Conservation (phyloP, 441 rosid species). For the Rhodomyrtus psidioides region DNA sequence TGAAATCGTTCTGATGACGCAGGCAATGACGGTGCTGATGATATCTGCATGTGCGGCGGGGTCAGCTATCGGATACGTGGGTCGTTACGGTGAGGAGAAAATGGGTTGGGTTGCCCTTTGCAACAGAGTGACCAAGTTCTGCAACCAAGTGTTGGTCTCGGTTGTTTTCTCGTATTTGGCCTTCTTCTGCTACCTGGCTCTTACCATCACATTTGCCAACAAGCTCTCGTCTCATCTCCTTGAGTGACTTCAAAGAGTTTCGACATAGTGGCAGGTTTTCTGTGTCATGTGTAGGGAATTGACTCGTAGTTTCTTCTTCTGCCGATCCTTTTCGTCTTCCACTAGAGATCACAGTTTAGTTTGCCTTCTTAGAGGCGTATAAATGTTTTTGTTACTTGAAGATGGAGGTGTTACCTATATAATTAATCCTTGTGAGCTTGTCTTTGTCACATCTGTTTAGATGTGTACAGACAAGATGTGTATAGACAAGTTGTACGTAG, state of each 20-base stretch:
- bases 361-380: background rate
- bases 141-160: conserved; percentile 26
- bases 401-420: background rate
- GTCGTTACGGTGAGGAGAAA: conserved; percentile 33
- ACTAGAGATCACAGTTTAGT: background rate
- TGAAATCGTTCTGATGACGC: background rate
- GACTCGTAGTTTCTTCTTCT: background rate
- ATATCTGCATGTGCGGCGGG: conserved; percentile 50
- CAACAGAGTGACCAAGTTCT: conserved; percentile 28
- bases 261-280: background rate
- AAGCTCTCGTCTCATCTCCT: conserved; percentile 2
- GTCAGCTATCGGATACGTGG: conserved; percentile 37
- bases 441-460: background rate
- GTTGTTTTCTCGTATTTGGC: conserved; percentile 37
- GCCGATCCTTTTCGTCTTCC: background rate
- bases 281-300: background rate
- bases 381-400: background rate
- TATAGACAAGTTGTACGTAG: background rate
- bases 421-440: background rate
- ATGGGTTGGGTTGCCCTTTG: conserved; percentile 39
- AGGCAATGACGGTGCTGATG: conserved; percentile 45
- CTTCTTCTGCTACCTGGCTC: conserved; percentile 36
- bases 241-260: background rate
- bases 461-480: background rate
- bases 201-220: conserved; percentile 21